Conservation (phyloP, 1,139 yeast species). For the Saccharomyces hybrid region DNA sequence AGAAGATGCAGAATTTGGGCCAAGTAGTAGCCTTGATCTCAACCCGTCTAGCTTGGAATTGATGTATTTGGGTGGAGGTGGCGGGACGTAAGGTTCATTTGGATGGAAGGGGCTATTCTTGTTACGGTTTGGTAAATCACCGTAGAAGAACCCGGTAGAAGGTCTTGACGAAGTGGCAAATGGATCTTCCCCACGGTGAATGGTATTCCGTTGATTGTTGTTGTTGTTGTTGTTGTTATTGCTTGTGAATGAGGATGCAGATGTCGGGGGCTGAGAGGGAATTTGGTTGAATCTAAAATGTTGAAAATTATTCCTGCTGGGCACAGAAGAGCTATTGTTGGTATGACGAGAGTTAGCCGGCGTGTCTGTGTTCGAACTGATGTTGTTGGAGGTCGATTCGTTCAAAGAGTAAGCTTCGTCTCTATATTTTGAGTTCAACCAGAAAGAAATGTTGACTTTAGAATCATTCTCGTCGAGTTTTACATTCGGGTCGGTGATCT, state of each 20-base stretch:
- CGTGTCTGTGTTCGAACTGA: background rate
- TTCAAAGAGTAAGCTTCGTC: slow-evolving; percentile 20
- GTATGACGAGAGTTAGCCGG: background rate
- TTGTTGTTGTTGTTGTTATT: background rate
- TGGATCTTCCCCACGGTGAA: background rate
- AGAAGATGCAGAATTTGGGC: slow-evolving; percentile 14
- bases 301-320: slow-evolving; percentile 4
- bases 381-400: slow-evolving; percentile 3
- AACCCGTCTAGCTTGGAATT: slow-evolving; percentile 30
- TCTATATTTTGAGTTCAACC: slow-evolving; percentile 19
- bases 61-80: slow-evolving; percentile 25
- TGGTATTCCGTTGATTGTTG: background rate
- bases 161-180: slow-evolving; percentile 3
- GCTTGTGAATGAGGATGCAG: slow-evolving; percentile 10
- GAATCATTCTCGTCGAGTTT: slow-evolving; percentile 10
- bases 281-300: slow-evolving; percentile 5
- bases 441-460: slow-evolving; percentile 23
- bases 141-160: background rate
- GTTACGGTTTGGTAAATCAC: background rate
- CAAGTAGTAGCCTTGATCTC: slow-evolving; percentile 22
- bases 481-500: slow-evolving; percentile 22
- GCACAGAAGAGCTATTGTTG: background rate
- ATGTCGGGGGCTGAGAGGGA: slow-evolving; percentile 12
- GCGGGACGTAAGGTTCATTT: slow-evolving; percentile 15
- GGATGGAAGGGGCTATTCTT: slow-evolving; percentile 3